Evolutionary conservation across 192 early-diverging fungal genomes (phyloP), one percentile per base, ranked within the genome.

Genomic region (Rhizophagus prolifer): DNA sequence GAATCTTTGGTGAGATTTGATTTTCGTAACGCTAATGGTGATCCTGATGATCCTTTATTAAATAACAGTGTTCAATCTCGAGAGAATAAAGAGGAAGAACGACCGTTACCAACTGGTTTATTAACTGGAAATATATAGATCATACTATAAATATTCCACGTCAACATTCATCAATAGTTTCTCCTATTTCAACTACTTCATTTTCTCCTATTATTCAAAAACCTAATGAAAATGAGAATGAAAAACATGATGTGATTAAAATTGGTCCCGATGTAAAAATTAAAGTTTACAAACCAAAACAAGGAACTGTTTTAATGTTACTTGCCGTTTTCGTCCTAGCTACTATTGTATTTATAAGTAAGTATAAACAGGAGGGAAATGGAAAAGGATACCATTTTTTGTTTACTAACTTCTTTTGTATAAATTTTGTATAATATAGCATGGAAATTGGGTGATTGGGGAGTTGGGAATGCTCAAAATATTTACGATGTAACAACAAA

Each of bases 21-120:
- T 19, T 16, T 26, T 30, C 25, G 26, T 19, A 30, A 16, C 10
- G 62, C 28, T 28, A 26, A 0, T 19, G 62, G 62, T 28, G 62
- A 64, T 30, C 62, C 62, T 16, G 62, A 64, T 30, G 62, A 64
- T n/a, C 62, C 62, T 26, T 30, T 64, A 14, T 64, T 31, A 64
- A 64, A 64, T 31, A 64, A 64, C 26, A 13, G 31, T 54, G 13
- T 21, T 16, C 47, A 54, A 54, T 21, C 6, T 16, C 50, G 16
- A 21, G 50, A 54, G 19, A 4, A 8, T 38, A 38, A 8, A 38
- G 36, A 54, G 7, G 16, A 54, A 54, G 3, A 21, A 21, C 50
- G 19, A 54, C 50, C 16, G 16, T 54, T 54, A 54, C 50, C 50
- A 54, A 54, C 50, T 54, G 50, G 50, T 5, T 54, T 54, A 54